Base-by-base conservation (phyloP, 1,284 basidiomycete species). In the Cutaneotrichosporon dermatis region DNA sequence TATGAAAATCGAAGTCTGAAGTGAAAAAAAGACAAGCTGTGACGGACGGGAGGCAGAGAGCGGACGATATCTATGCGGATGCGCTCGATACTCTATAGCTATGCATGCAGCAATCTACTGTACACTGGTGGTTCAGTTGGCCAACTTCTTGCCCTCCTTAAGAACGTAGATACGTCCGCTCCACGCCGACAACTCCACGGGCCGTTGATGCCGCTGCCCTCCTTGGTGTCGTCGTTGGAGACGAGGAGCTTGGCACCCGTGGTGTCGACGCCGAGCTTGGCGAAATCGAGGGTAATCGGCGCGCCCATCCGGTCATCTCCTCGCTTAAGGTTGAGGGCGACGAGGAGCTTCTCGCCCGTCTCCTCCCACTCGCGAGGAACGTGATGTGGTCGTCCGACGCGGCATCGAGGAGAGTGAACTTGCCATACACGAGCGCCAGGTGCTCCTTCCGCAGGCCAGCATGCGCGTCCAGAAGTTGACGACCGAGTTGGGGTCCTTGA, bases 401-500 rank as follows among this genome's bases (percentile, higher is more conserved):
- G 44, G 86, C 76, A 0, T 75, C 71, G 5, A 76, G 68, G 10
- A 80, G 77, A 6, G 85, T 64, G 36, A 84, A 76, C 4, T 74
- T 66, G 67, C 70, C 80, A 54, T 77, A 70, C 81, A 86, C 79
- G 8, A 82, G 79, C 60, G 85, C 68, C 15, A 78, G 71, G 66
- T 86, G 87, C 61, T 78, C 71, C 66, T 86, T 87, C n/a, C 88
- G 80, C 1, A 84, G 61, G 10, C 60, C 65, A 89, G 69, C 6
- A 85, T 81, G 7, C 71, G 66, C 67, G 84, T 84, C 81, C 83
- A 89, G 68, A 88, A 89, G 2, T 76, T 67, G 50, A 80, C 79
- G 4, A 88, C 84, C 62, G 83, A 86, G 12, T 77, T 60, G 1
- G 76, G 63, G 55, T 87, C 82, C 0, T 71, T 62, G 8, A 80